phyloP scores from a whole-genome alignment of 2,329 filamentous ascomycete genomes.

The Pyrenophora teres region DNA sequence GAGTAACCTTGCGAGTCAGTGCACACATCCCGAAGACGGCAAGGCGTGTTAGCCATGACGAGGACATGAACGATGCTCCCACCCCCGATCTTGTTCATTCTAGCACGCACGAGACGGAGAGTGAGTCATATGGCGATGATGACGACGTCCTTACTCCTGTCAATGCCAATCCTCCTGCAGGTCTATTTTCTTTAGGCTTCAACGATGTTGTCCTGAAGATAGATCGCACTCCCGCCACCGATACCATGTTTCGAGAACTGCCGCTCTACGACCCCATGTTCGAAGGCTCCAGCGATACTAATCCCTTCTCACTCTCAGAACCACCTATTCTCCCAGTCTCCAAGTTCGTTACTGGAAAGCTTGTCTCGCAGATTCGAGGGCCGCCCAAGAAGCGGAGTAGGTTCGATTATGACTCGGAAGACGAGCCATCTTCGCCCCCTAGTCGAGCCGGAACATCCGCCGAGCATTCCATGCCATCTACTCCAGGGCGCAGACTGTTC shows the following conservation, averaged over 20 bases:
- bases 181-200: constrained; percentile 80
- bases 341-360: constrained; percentile 81
- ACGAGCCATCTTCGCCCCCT: constrained; percentile 53
- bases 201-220: constrained; percentile 82
- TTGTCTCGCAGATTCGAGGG: constrained; percentile 68
- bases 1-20: constrained; percentile 71
- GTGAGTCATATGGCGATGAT: constrained; percentile 46
- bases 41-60: constrained; percentile 17
- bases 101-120: constrained; percentile 46
- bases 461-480: constrained; percentile 50
- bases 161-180: constrained; percentile 65
- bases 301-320: constrained; percentile 40
- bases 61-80: constrained; percentile 46
- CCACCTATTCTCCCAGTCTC: constrained; percentile 78
- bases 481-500: constrained; percentile 47
- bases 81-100: constrained; percentile 48
- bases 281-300: constrained; percentile 40
- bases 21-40: constrained; percentile 41
- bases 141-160: constrained; percentile 50
- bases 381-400: constrained; percentile 77
- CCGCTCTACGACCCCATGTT: constrained; percentile 69
- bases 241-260: constrained; percentile 78
- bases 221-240: constrained; percentile 72
- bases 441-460: constrained; percentile 48
- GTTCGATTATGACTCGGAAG: constrained; percentile 79